Conservation (phyloP, 441 rosid species). For the Pelargonium myrrhifolium region DNA sequence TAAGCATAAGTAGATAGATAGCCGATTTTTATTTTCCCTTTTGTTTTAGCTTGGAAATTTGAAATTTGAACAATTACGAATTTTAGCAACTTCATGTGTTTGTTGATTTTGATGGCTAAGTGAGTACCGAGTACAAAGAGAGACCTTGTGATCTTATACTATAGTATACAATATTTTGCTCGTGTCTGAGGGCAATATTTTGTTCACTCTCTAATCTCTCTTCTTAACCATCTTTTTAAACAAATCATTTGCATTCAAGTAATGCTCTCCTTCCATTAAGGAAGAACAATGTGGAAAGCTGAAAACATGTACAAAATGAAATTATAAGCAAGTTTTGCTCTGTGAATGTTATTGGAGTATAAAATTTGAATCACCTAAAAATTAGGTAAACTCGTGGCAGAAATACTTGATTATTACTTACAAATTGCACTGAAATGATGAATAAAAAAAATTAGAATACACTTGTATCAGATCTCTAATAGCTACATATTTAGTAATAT, state of each 20-base stretch:
- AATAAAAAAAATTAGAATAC: neutral
- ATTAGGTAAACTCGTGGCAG: neutral
- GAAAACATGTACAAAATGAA: no score
- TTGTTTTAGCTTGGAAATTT: slow-evolving; percentile 3
- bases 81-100: no score
- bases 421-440: neutral
- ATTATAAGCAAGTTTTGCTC: no score
- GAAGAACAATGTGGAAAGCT: neutral
- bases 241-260: neutral
- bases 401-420: no score
- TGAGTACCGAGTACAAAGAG: neutral
- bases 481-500: slow-evolving; percentile 11
- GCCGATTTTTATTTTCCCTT: neutral
- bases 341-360: no score
- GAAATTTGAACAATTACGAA: neutral
- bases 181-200: slow-evolving; percentile 1
- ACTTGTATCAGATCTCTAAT: neutral
- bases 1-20: slow-evolving; percentile 26
- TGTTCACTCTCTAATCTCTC: neutral
- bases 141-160: neutral
- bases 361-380: neutral
- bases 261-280: neutral
- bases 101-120: no score
- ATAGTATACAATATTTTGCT: neutral
- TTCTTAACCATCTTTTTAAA: neutral